Conservation (phyloP, 768 basidiomycete genomes). For the Multifurca ochricompacta region DNA sequence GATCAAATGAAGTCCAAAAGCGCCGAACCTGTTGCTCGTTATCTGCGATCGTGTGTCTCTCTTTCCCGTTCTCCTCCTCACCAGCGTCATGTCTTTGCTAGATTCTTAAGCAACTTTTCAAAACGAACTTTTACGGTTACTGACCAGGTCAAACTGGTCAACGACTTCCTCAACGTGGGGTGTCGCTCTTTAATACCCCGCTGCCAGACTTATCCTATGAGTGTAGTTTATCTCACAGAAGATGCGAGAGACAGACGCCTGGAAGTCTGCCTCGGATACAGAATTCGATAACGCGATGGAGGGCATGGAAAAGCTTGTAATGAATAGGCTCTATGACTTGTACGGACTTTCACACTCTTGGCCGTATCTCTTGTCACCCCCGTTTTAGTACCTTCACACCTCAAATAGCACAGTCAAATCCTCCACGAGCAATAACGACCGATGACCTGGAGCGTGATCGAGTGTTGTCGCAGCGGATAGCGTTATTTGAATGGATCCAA, state of each 20-base stretch:
- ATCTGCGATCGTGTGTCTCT: conserved; percentile 82
- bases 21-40: conserved; percentile 92
- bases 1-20: conserved; percentile 86
- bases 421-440: conserved; percentile 72
- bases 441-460: conserved; percentile 97
- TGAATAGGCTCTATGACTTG: conserved; percentile 97
- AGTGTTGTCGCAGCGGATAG: conserved; percentile 82
- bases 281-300: conserved; percentile 98
- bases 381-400: conserved; percentile 82
- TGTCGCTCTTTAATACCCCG: not conserved
- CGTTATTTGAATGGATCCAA: conserved; percentile 84
- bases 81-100: conserved; percentile 28
- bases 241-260: conserved; percentile 80
- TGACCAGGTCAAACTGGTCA: conserved; percentile 93
- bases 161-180: conserved; percentile 82
- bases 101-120: conserved; percentile 88
- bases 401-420: conserved; percentile 55
- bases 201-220: conserved; percentile 10
- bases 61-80: not conserved
- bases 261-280: conserved; percentile 65
- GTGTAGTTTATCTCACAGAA: conserved; percentile 78
- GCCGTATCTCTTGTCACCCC: not conserved
- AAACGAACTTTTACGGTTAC: conserved; percentile 86
- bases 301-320: conserved; percentile 99
- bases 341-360: conserved; percentile 35